Evolutionary conservation across 2,329 filamentous ascomycete genomes (phyloP).

Genomic region (Aspergillus sp.): DNA sequence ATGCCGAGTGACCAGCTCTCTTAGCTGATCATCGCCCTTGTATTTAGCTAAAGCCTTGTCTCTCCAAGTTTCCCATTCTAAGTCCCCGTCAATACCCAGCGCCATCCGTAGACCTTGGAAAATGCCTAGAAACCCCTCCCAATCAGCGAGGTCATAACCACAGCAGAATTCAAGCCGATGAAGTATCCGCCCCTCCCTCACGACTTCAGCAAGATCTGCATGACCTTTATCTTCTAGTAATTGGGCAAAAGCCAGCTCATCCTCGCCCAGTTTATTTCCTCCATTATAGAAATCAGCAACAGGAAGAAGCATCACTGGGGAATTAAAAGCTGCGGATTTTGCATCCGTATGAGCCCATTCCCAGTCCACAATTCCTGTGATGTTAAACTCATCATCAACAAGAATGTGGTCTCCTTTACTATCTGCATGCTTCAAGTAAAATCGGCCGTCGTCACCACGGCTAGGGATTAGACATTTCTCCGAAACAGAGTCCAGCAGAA

Average conservation of each 20-base stretch:
- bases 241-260: constrained; percentile 40
- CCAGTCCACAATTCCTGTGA: constrained; percentile 54
- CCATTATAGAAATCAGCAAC: constrained; percentile 46
- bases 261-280: constrained; percentile 34
- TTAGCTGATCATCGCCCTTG: constrained; percentile 17
- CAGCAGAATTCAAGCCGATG: constrained; percentile 46
- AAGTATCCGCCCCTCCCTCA: constrained; percentile 40
- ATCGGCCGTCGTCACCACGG: constrained; percentile 29
- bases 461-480: constrained; percentile 12
- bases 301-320: constrained; percentile 41
- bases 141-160: constrained; percentile 44
- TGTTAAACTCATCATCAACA: constrained; percentile 46
- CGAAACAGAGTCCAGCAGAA: constrained; percentile 38
- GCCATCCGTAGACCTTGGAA: constrained; percentile 42
- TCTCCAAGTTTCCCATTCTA: constrained; percentile 45
- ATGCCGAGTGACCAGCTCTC: background rate
- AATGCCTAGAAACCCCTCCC: constrained; percentile 45
- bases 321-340: constrained; percentile 44
- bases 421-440: constrained; percentile 50
- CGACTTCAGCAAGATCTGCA: constrained; percentile 36
- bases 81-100: constrained; percentile 30
- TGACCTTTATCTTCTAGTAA: constrained; percentile 36
- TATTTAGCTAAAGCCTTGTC: constrained; percentile 37
- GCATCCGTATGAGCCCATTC: constrained; percentile 39
- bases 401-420: constrained; percentile 54